These are phyloP conservation scores for Dendrobium chrysotoxum DNA, from an alignment of 106 monocot species.

Conservation along the genomic window DNA sequence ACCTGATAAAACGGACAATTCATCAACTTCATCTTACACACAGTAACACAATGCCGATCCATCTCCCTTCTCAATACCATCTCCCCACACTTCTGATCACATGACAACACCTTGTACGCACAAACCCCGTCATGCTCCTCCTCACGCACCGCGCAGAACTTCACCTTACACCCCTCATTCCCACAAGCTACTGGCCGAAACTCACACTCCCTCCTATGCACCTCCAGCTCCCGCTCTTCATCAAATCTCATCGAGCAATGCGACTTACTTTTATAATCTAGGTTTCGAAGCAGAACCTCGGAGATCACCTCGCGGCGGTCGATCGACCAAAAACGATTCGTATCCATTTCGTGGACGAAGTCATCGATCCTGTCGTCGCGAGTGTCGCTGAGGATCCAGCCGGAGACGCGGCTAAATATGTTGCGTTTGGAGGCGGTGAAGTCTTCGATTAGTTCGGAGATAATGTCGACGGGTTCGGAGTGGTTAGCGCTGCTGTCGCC, in stretches of 20 bases:
- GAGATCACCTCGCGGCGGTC: constrained; percentile 40
- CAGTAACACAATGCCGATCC: constrained; percentile 71
- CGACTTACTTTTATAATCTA: constrained; percentile 40
- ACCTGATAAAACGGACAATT: constrained; percentile 67
- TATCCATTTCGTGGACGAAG: constrained; percentile 57
- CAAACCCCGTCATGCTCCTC: constrained; percentile 40
- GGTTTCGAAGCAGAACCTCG: constrained; percentile 28
- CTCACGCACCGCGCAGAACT: constrained; percentile 22
- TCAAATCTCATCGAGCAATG: constrained; percentile 36
- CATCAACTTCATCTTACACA: constrained; percentile 52
- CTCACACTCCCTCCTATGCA: constrained; percentile 22
- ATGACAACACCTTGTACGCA: constrained; percentile 40
- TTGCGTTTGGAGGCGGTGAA: constrained; percentile 35
- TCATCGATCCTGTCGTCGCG: constrained; percentile 76
- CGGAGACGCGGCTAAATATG: constrained; percentile 38
- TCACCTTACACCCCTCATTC: constrained; percentile 42
- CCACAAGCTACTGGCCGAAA: constrained; percentile 36
- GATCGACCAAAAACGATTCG: constrained; percentile 39
- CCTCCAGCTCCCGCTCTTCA: constrained; percentile 9
- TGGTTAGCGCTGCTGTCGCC: background rate
- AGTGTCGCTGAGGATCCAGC: constrained; percentile 58
- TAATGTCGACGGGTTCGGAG: constrained; percentile 16
- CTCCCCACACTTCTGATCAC: constrained; percentile 48
- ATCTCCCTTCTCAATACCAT: constrained; percentile 50
- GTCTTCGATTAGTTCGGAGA: constrained; percentile 42